Conservation (phyloP, 495 filamentous ascomycete species). For the Neurospora tetraspora region DNA sequence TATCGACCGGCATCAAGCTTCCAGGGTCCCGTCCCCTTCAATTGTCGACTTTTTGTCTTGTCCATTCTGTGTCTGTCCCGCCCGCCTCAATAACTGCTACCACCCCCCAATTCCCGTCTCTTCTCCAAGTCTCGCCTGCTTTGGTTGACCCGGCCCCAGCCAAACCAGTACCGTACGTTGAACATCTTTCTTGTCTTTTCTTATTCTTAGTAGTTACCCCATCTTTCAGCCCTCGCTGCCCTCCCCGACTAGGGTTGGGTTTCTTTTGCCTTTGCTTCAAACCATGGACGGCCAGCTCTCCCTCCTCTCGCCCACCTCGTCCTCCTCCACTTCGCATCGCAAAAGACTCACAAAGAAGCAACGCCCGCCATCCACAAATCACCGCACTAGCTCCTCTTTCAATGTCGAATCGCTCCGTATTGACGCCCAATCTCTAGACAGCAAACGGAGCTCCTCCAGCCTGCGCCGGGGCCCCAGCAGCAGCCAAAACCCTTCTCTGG, state of each 20-base stretch:
- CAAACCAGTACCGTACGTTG: slow-evolving; percentile 7
- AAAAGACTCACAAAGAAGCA: slow-evolving; percentile 45
- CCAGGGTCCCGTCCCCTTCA: not conserved
- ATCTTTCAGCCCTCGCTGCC: slow-evolving; percentile 17
- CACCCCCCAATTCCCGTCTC: not conserved
- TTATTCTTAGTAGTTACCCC: slow-evolving; percentile 14
- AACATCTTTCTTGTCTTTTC: slow-evolving; percentile 12
- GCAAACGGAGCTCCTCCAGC: slow-evolving; percentile 45
- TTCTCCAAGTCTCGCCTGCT: not conserved
- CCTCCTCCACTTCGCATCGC: slow-evolving; percentile 32
- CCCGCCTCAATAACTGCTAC: slow-evolving; percentile 17
- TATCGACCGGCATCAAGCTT: slow-evolving; percentile 10
- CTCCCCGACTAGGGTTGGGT: slow-evolving; percentile 13
- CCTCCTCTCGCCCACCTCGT: slow-evolving; percentile 15
- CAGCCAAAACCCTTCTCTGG: slow-evolving; percentile 38
- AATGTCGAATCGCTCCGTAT: slow-evolving; percentile 32
- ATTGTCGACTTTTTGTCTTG: not conserved
- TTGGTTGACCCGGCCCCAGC: not conserved
- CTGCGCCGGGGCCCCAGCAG: slow-evolving; percentile 58
- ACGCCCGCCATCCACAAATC: slow-evolving; percentile 32
- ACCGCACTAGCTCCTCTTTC: slow-evolving; percentile 29
- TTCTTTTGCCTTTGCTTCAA: slow-evolving; percentile 4
- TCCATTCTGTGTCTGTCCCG: slow-evolving; percentile 5
- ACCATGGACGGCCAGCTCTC: slow-evolving; percentile 32
- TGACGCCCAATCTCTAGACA: slow-evolving; percentile 43